Evolutionary conservation across 2,329 filamentous ascomycete genomes (phyloP).

Genomic region (Eutypella sp.): DNA sequence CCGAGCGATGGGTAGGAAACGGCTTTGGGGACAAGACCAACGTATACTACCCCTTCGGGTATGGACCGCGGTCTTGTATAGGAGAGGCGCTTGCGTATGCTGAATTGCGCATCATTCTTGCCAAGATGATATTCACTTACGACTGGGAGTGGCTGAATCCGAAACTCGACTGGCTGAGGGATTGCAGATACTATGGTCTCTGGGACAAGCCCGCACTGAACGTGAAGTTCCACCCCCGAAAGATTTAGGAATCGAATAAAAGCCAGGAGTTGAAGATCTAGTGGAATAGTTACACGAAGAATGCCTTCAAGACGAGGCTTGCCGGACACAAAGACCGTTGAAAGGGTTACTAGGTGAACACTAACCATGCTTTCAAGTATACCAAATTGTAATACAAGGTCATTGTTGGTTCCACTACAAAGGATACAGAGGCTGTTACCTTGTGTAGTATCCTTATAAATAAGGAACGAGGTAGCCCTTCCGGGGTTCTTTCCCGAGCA

Average conservation of each 20-base stretch:
- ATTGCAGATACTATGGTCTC: slow-evolving; percentile 18
- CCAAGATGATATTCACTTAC: slow-evolving; percentile 20
- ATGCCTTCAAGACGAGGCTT: not conserved
- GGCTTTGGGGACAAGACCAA: slow-evolving; percentile 1
- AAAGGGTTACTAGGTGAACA: not conserved
- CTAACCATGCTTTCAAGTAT: not conserved
- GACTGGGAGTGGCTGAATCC: slow-evolving; percentile 12
- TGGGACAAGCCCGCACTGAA: slow-evolving; percentile 21
- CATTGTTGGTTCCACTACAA: too few relatives aligned
- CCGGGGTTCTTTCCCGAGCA: too few relatives aligned
- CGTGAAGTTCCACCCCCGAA: slow-evolving; percentile 14
- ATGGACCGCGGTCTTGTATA: slow-evolving; percentile 19
- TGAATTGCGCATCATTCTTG: slow-evolving; percentile 22
- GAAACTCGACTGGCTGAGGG: slow-evolving; percentile 17
- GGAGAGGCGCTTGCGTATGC: slow-evolving; percentile 21
- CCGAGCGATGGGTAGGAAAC: slow-evolving; percentile 19
- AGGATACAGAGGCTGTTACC: too few relatives aligned
- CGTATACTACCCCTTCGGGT: slow-evolving; percentile 17
- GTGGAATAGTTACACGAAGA: not conserved
- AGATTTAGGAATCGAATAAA: not conserved
- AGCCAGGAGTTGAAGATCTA: not conserved
- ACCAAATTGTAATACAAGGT: not conserved
- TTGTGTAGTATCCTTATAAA: too few relatives aligned
- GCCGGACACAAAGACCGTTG: not conserved
- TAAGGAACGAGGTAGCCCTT: too few relatives aligned